phyloP scores from a whole-genome alignment of 1,139 yeast species.

The Magnusiomyces ingens region DNA sequence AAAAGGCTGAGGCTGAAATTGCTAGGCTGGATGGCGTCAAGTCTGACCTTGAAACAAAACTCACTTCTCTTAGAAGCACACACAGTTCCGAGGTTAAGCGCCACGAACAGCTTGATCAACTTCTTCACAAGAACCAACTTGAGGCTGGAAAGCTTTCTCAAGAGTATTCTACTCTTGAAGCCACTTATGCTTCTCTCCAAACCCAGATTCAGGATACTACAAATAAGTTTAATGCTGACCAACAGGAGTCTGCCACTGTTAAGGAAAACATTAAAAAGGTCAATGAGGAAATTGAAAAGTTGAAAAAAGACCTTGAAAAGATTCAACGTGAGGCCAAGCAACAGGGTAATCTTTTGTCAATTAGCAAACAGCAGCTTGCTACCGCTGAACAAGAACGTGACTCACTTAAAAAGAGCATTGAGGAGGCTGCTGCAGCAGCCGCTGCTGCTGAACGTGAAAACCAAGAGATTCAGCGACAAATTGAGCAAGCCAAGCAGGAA shows the following conservation, averaged over 20 bases:
- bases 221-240: slow-evolving; percentile 53
- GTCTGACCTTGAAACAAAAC: slow-evolving; percentile 62
- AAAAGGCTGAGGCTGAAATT: slow-evolving; percentile 71
- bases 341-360: slow-evolving; percentile 56
- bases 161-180: slow-evolving; percentile 75
- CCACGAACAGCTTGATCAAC: slow-evolving; percentile 58
- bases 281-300: slow-evolving; percentile 59
- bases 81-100: slow-evolving; percentile 69
- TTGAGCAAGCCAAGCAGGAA: slow-evolving; percentile 12
- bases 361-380: slow-evolving; percentile 62
- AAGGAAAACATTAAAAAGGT: slow-evolving; percentile 61
- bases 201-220: slow-evolving; percentile 59
- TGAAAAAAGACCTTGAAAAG: slow-evolving; percentile 49
- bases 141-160: slow-evolving; percentile 70
- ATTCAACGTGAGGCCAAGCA: slow-evolving; percentile 50
- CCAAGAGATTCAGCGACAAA: slow-evolving; percentile 36
- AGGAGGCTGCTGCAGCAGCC: slow-evolving; percentile 34
- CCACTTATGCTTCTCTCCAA: slow-evolving; percentile 68
- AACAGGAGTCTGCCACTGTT: slow-evolving; percentile 55
- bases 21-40: slow-evolving; percentile 57
- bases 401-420: slow-evolving; percentile 38
- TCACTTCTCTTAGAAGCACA: slow-evolving; percentile 57
- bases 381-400: slow-evolving; percentile 49
- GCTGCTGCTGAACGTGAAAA: slow-evolving; percentile 32
- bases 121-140: slow-evolving; percentile 50